Conservation (phyloP, 352 stramenopile species). For the Pythium volutum region DNA sequence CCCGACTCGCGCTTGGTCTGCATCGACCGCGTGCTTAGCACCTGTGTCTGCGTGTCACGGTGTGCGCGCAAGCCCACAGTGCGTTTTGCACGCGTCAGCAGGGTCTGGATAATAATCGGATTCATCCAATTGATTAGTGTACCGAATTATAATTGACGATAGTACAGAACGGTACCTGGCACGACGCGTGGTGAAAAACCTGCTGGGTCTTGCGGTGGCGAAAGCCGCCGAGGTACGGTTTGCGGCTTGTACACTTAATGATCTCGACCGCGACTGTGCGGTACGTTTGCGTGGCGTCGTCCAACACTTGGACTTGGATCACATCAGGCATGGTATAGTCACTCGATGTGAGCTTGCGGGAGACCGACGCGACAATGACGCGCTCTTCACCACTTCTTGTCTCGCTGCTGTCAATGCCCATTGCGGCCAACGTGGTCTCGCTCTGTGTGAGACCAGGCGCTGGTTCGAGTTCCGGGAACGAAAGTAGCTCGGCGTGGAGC, state of each 20-base stretch:
- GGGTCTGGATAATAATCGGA: constrained; percentile 29
- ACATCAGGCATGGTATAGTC: constrained; percentile 84
- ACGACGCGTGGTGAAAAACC: constrained; percentile 89
- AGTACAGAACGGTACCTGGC: constrained; percentile 52
- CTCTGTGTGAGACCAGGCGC: constrained; percentile 29
- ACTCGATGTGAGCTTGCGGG: constrained; percentile 33
- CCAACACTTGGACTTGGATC: constrained; percentile 77
- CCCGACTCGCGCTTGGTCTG: constrained; percentile 89
- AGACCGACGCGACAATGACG: constrained; percentile 49
- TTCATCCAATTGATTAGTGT: no score
- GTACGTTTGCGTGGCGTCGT: constrained; percentile 47
- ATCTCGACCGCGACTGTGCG: constrained; percentile 66
- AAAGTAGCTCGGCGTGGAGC: constrained; percentile 49
- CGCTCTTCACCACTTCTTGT: constrained; percentile 29
- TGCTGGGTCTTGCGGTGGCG: constrained; percentile 82
- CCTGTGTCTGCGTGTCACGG: constrained; percentile 89
- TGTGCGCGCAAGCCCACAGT: constrained; percentile 44
- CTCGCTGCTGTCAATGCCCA: constrained; percentile 30
- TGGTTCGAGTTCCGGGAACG: constrained; percentile 54
- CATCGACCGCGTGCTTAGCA: constrained; percentile 63
- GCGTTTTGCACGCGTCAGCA: constrained; percentile 45
- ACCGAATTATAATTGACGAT: no score
- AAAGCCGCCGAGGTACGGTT: constrained; percentile 90
- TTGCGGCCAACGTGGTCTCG: constrained; percentile 36
- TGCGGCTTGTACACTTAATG: constrained; percentile 69